These are phyloP conservation scores for Mycena filopes DNA, from an alignment of 768 basidiomycete genomes.

Conservation along the genomic window DNA sequence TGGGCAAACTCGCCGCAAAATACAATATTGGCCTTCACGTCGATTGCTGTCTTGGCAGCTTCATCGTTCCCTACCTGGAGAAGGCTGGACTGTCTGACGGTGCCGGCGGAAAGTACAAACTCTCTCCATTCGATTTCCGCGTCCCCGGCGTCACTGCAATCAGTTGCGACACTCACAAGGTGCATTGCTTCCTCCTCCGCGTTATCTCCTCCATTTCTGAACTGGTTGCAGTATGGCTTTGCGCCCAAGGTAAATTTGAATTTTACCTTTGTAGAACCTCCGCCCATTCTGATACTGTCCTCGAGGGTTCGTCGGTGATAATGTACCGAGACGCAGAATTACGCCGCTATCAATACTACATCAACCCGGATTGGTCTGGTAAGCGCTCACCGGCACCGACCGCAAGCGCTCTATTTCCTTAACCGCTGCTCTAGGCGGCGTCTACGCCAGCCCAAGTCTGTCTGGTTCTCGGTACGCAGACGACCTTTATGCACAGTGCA, in stretches of 20 bases:
- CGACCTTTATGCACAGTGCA: not conserved
- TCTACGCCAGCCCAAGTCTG: slow-evolving; percentile 90
- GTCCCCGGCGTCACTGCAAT: slow-evolving; percentile 93
- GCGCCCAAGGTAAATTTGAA: slow-evolving; percentile 80
- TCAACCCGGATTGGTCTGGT: slow-evolving; percentile 85
- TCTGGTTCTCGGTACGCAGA: slow-evolving; percentile 84
- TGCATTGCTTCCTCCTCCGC: slow-evolving; percentile 36
- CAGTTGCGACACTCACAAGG: slow-evolving; percentile 97
- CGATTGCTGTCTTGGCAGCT: slow-evolving; percentile 94
- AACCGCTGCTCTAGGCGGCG: slow-evolving; percentile 64
- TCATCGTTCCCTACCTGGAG: slow-evolving; percentile 94
- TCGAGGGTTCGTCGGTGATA: slow-evolving; percentile 89
- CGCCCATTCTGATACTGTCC: slow-evolving; percentile 12
- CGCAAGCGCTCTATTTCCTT: not conserved
- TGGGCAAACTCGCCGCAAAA: slow-evolving; percentile 77
- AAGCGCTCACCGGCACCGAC: slow-evolving; percentile 24
- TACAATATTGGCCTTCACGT: slow-evolving; percentile 91
- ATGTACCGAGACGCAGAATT: slow-evolving; percentile 90
- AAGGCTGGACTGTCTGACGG: slow-evolving; percentile 75
- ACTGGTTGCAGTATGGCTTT: slow-evolving; percentile 79
- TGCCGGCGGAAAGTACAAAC: slow-evolving; percentile 62
- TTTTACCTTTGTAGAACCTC: slow-evolving; percentile 16
- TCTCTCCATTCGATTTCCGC: slow-evolving; percentile 88
- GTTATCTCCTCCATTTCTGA: slow-evolving; percentile 16
- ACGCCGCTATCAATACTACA: slow-evolving; percentile 86